Evolutionary conservation across 768 basidiomycete species (phyloP).

Genomic region (Saitozyma sp.): DNA sequence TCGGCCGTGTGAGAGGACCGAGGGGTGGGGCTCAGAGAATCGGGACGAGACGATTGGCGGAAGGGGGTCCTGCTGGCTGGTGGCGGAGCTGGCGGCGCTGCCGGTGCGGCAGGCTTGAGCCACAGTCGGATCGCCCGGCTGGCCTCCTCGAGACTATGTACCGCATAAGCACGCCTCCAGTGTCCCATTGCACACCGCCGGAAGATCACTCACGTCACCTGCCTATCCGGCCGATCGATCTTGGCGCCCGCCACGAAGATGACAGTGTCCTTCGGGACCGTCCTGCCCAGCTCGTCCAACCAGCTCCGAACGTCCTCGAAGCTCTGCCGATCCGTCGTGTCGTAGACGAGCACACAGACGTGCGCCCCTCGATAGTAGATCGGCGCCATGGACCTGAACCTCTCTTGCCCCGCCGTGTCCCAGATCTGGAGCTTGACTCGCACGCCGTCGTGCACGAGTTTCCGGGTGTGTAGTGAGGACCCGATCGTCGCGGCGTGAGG

Average conservation of each 20-base stretch:
- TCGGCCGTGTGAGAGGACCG: conserved; percentile 25
- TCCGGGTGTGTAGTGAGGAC: conserved; percentile 42
- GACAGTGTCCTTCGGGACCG: conserved; percentile 44
- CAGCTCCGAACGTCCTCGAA: conserved; percentile 44
- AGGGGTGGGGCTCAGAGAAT: conserved; percentile 12
- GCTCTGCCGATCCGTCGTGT: conserved; percentile 38
- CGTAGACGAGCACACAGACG: conserved; percentile 45
- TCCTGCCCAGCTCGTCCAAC: conserved; percentile 43
- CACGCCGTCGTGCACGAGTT: conserved; percentile 43
- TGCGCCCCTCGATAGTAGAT: conserved; percentile 50
- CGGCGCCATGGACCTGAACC: conserved; percentile 48
- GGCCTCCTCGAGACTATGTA: conserved; percentile 32
- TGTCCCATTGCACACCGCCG: not conserved
- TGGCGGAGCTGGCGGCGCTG: conserved; percentile 15
- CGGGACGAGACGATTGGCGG: conserved; percentile 13
- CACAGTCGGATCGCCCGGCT: conserved; percentile 24
- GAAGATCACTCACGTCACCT: conserved; percentile 28
- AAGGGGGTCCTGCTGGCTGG: conserved; percentile 22
- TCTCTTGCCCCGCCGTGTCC: conserved; percentile 52
- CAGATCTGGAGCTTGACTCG: conserved; percentile 47
- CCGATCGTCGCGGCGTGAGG: conserved; percentile 40
- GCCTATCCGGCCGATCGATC: conserved; percentile 27
- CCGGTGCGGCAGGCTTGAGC: conserved; percentile 29
- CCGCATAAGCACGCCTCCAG: not conserved
- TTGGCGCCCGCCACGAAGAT: conserved; percentile 46